Conservation (phyloP, 148 eudicot genomes). For the Camellia granthamiana region DNA sequence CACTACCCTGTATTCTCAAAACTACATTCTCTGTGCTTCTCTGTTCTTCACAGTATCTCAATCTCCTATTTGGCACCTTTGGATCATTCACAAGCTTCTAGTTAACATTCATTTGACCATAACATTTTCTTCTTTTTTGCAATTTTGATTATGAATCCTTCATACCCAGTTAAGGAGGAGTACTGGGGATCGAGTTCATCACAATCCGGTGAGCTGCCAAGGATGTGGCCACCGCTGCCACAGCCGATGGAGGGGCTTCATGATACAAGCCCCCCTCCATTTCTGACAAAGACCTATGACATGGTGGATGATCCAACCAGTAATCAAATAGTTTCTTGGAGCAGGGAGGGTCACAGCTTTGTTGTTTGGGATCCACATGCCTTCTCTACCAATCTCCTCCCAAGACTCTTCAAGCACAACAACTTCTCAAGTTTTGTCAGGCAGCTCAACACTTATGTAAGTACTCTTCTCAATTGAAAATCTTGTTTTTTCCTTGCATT, state of each 20-base stretch:
- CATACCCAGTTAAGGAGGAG: slow-evolving; percentile 63
- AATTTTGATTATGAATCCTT: slow-evolving; percentile 41
- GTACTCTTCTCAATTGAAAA: slow-evolving; percentile 18
- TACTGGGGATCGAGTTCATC: slow-evolving; percentile 38
- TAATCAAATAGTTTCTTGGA: slow-evolving; percentile 68
- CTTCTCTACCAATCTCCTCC: slow-evolving; percentile 64
- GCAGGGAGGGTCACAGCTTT: slow-evolving; percentile 80
- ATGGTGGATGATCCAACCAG: slow-evolving; percentile 74
- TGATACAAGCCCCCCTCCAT: slow-evolving; percentile 84
- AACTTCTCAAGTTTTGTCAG: slow-evolving; percentile 95
- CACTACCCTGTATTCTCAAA: too few relatives aligned
- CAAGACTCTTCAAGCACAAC: slow-evolving; percentile 79
- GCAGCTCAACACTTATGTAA: slow-evolving; percentile 96
- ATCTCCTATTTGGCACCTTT: too few relatives aligned
- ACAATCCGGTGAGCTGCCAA: slow-evolving; percentile 22
- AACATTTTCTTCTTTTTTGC: neutral
- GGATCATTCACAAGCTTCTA: too few relatives aligned
- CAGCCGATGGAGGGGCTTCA: slow-evolving; percentile 82
- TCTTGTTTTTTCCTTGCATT: neutral
- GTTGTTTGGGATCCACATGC: slow-evolving; percentile 89
- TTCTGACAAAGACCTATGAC: slow-evolving; percentile 75
- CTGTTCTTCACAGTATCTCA: too few relatives aligned
- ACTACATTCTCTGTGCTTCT: too few relatives aligned
- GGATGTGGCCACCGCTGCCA: slow-evolving; percentile 31
- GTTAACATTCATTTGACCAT: too few relatives aligned